Evolutionary conservation across 768 basidiomycete species (phyloP).

Genomic region (Psilocybe tampanensis): DNA sequence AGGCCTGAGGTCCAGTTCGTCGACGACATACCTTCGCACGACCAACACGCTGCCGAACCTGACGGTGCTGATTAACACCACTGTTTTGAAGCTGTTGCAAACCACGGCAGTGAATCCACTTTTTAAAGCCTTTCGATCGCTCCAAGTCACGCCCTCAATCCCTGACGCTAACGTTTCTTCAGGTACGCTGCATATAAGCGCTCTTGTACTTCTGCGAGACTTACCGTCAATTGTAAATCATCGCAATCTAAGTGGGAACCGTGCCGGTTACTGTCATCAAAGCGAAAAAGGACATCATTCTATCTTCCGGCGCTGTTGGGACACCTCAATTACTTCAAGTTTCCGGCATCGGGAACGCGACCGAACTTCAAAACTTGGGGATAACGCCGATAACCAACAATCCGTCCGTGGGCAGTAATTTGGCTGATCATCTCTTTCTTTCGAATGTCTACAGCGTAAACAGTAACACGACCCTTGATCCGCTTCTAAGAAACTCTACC

Average conservation of each 20-base stretch:
- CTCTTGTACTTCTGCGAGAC: too few species aligned
- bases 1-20: slow-evolving; percentile 35
- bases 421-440: slow-evolving; percentile 35
- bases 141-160: background rate
- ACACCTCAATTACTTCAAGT: slow-evolving; percentile 39
- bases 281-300: slow-evolving; percentile 47
- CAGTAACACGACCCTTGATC: background rate
- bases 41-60: slow-evolving; percentile 32
- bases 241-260: background rate
- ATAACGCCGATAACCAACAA: slow-evolving; percentile 30
- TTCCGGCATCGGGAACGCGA: slow-evolving; percentile 36
- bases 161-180: background rate
- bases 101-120: background rate
- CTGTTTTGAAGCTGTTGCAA: slow-evolving; percentile 22
- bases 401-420: slow-evolving; percentile 40
- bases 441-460: slow-evolving; percentile 6
- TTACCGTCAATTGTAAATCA: too few species aligned
- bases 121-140: background rate
- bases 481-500: background rate
- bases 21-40: slow-evolving; percentile 33
- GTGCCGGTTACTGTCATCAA: background rate
- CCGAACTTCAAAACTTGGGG: slow-evolving; percentile 23
- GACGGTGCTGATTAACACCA: slow-evolving; percentile 33
- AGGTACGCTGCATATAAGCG: too few species aligned
- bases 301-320: slow-evolving; percentile 40